Percentiles rank a stretch among this genome's conserved stretches.
These are phyloP conservation scores for Trichoderma sp. DNA, from an alignment of 2,329 filamentous ascomycete species.

Conservation along the genomic window DNA sequence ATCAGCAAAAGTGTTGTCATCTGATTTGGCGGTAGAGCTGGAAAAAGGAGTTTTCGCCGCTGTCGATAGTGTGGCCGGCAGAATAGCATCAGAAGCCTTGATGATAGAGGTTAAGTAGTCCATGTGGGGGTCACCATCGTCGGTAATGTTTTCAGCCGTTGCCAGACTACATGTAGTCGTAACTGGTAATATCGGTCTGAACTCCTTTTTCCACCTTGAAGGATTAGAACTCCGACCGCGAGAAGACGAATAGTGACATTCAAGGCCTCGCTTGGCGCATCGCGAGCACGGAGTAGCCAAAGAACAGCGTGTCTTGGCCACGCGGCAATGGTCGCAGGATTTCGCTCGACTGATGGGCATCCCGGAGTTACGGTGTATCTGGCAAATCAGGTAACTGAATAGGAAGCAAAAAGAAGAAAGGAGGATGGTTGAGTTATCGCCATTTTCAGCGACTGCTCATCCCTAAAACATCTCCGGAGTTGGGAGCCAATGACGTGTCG, in stretches of 20 bases:
- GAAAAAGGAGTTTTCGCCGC: not conserved
- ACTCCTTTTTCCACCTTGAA: not conserved
- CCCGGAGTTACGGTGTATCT: not conserved
- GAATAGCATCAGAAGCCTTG: not conserved
- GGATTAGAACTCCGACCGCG: not conserved
- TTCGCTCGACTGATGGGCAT: constrained; percentile 8
- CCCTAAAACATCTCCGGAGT: not conserved
- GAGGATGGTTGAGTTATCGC: not conserved
- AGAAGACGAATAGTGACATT: not conserved
- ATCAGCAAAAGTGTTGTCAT: not conserved
- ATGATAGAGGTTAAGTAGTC: not conserved
- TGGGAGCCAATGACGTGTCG: not conserved
- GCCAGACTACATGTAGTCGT: too few species aligned
- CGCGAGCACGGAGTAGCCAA: constrained; percentile 1
- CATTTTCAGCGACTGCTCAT: not conserved
- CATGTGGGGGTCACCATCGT: not conserved
- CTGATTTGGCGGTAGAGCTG: not conserved
- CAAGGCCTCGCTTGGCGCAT: not conserved
- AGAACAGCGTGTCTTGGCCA: constrained; percentile 10
- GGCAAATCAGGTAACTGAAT: not conserved
- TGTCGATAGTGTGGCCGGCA: not conserved
- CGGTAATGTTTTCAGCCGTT: not conserved
- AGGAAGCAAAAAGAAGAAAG: not conserved
- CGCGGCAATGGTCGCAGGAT: constrained; percentile 9
- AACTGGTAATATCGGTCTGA: not conserved